Conservation (phyloP, 1,139 yeast genomes). For the Candida pseudoviswanathii region DNA sequence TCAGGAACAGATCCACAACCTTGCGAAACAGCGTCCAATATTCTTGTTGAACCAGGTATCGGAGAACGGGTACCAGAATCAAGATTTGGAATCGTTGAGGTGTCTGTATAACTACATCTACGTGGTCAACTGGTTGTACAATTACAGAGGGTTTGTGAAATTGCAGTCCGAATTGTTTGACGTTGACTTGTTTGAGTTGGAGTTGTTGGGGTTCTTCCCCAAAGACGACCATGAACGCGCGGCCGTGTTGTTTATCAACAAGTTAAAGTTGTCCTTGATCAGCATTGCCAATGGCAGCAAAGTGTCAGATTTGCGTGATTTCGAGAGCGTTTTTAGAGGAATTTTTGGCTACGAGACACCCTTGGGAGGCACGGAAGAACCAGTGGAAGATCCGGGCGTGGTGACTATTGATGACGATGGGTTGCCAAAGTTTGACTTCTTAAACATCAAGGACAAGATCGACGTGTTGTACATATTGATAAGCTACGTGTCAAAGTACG, state of each 20-base stretch:
- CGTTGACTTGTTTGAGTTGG: constrained; percentile 57
- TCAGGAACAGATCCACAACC: constrained; percentile 27
- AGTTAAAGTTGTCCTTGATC: constrained; percentile 43
- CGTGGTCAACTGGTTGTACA: constrained; percentile 54
- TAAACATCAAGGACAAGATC: constrained; percentile 47
- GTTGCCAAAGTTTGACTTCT: constrained; percentile 33
- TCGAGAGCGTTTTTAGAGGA: constrained; percentile 49
- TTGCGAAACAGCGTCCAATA: constrained; percentile 32
- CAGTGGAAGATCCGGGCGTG: constrained; percentile 11
- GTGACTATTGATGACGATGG: background rate
- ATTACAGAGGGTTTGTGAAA: constrained; percentile 45
- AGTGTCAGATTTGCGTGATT: constrained; percentile 33
- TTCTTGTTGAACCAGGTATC: constrained; percentile 27
- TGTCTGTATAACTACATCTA: constrained; percentile 40
- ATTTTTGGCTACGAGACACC: constrained; percentile 46
- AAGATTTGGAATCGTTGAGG: constrained; percentile 21
- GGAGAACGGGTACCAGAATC: constrained; percentile 10
- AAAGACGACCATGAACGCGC: constrained; percentile 14
- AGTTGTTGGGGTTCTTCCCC: constrained; percentile 38
- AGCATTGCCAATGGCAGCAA: constrained; percentile 33
- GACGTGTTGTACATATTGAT: constrained; percentile 48
- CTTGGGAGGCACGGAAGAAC: constrained; percentile 28
- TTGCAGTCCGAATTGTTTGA: constrained; percentile 52
- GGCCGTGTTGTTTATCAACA: constrained; percentile 35
- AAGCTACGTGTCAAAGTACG: constrained; percentile 34